Conservation (phyloP, 2,329 filamentous ascomycete species). For the Helminthosporium solani region DNA sequence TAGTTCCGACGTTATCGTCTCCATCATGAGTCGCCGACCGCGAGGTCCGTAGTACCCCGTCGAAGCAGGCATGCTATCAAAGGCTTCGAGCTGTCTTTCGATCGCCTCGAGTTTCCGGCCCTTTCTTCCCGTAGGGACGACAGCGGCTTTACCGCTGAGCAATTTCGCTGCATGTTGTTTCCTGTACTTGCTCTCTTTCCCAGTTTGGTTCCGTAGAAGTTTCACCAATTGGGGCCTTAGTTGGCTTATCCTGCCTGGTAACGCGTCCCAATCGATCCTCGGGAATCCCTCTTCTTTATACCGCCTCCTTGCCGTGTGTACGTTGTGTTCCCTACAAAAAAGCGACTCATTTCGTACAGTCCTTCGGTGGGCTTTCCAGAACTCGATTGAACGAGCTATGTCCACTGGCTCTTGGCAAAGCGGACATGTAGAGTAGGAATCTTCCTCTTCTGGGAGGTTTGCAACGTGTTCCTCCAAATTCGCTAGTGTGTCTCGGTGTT, state of each 20-base stretch:
- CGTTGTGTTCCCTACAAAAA: constrained; percentile 43
- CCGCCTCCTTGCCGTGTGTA: constrained; percentile 34
- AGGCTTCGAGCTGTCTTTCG: constrained; percentile 18
- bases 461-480: constrained; percentile 19
- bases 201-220: constrained; percentile 57
- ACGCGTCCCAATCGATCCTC: constrained; percentile 64
- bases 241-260: constrained; percentile 59
- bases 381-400: constrained; percentile 53
- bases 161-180: constrained; percentile 49
- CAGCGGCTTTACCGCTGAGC: constrained; percentile 27
- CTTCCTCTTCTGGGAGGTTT: not conserved
- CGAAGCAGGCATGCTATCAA: constrained; percentile 21
- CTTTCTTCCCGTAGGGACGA: constrained; percentile 37
- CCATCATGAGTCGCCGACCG: constrained; percentile 71
- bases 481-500: not conserved
- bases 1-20: constrained; percentile 29
- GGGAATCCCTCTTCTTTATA: constrained; percentile 65
- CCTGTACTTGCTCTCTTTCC: constrained; percentile 60
- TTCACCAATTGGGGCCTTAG: constrained; percentile 58
- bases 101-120: constrained; percentile 46
- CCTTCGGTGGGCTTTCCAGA: constrained; percentile 25
- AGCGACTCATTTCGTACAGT: constrained; percentile 55
- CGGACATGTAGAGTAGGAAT: constrained; percentile 53
- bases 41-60: constrained; percentile 78
- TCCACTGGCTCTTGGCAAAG: constrained; percentile 66